Evolutionary conservation across 306 rosid species (phyloP).

Genomic region (Prunus davidiana): DNA sequence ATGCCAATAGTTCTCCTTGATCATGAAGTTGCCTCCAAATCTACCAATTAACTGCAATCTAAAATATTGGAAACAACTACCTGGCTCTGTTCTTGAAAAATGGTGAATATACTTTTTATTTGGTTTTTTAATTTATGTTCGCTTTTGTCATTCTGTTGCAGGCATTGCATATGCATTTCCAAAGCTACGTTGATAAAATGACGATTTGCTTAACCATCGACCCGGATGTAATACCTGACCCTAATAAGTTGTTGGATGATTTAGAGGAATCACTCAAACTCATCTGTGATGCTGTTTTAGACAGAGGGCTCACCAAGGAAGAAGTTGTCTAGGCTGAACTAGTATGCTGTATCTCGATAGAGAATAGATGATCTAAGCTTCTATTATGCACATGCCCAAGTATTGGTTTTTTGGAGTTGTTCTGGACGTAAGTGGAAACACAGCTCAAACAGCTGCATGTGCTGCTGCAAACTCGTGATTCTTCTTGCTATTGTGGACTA

Average conservation of each 20-base stretch:
- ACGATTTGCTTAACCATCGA: slow-evolving; percentile 49
- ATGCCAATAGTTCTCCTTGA: neutral
- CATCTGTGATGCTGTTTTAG: slow-evolving; percentile 27
- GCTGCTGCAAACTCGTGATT: neutral
- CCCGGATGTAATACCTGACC: slow-evolving; percentile 51
- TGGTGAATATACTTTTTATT: neutral
- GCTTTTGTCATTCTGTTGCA: slow-evolving; percentile 17
- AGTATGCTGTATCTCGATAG: neutral
- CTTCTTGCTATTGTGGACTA: neutral
- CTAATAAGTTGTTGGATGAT: slow-evolving; percentile 48
- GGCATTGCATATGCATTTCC: slow-evolving; percentile 67
- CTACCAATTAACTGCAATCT: neutral
- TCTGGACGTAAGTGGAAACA: too few species aligned
- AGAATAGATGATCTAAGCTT: neutral
- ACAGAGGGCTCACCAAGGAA: slow-evolving; percentile 17
- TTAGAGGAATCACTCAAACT: slow-evolving; percentile 51
- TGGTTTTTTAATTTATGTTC: neutral
- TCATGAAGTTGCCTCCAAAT: neutral
- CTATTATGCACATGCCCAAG: too few species aligned
- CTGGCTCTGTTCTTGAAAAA: neutral
- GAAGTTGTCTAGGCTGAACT: slow-evolving; percentile 6
- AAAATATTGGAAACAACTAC: neutral
- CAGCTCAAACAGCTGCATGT: too few species aligned
- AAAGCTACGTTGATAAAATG: slow-evolving; percentile 51
- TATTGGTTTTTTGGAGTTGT: too few species aligned